These are phyloP conservation scores for Nicotiana tomentosiformis DNA, from an alignment of 257 asterid species.

Conservation along the genomic window DNA sequence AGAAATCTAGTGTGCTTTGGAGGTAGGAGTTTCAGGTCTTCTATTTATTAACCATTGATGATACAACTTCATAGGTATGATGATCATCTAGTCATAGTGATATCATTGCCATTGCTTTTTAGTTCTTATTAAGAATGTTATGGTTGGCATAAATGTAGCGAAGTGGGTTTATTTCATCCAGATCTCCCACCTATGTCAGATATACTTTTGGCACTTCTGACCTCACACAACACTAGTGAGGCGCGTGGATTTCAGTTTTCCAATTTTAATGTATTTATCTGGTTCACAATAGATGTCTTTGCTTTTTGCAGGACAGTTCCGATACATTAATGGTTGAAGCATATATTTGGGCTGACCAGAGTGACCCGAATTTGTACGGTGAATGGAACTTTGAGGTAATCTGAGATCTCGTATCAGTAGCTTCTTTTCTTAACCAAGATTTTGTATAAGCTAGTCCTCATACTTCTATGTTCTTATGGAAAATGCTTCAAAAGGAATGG, in stretches of 20 bases:
- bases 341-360: slow-evolving; percentile 58
- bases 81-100: not conserved
- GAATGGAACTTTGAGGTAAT: slow-evolving; percentile 75
- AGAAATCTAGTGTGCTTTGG: not conserved
- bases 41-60: not conserved
- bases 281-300: not conserved
- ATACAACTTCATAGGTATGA: not conserved
- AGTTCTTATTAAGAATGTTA: not conserved
- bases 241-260: not conserved
- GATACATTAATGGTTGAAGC: slow-evolving; percentile 46
- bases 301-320: slow-evolving; percentile 49
- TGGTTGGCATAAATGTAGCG: not conserved
- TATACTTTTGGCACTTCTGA: not conserved
- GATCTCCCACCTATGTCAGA: not conserved
- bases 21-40: not conserved
- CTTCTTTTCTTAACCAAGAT: not conserved
- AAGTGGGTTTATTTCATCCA: not conserved
- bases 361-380: slow-evolving; percentile 62
- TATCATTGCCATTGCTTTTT: not conserved
- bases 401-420: not conserved
- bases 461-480: not conserved
- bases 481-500: slow-evolving; percentile 52
- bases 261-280: not conserved
- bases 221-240: not conserved
- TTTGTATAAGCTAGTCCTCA: not conserved